Evolutionary conservation across 768 basidiomycete genomes (phyloP).

Genomic region (Sporobolomyces roseus): DNA sequence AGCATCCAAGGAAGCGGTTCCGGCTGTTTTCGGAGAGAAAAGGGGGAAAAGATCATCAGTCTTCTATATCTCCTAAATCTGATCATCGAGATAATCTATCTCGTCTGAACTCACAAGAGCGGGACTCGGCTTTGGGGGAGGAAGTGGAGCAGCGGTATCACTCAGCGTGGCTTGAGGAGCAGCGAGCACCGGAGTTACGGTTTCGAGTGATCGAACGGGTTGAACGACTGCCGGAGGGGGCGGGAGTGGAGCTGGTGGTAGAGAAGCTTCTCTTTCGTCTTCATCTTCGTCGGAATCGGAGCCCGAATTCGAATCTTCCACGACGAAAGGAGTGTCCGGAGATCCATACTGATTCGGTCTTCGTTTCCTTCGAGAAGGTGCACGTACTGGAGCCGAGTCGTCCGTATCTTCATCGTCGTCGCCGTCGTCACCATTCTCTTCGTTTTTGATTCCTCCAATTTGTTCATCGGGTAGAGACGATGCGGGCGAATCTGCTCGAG

Average conservation of each 20-base stretch:
- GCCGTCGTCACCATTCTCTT: conserved; percentile 8
- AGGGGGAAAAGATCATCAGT: neutral
- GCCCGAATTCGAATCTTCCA: conserved; percentile 14
- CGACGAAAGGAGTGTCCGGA: conserved; percentile 31
- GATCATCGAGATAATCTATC: neutral
- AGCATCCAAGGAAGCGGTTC: conserved; percentile 69
- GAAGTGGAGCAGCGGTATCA: neutral
- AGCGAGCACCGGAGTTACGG: too few relatives aligned
- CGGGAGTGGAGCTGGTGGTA: neutral
- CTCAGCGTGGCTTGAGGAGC: neutral
- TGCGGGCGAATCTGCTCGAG: conserved; percentile 24
- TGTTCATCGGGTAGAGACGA: neutral
- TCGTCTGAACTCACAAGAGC: neutral
- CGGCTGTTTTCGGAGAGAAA: conserved; percentile 50
- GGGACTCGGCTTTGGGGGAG: neutral
- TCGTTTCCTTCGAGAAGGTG: neutral
- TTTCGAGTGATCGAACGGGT: too few relatives aligned
- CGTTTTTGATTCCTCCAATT: neutral
- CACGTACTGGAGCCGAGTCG: neutral
- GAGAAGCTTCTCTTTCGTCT: neutral
- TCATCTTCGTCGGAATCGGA: conserved; percentile 20
- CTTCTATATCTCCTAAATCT: too few relatives aligned
- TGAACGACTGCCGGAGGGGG: conserved; percentile 9
- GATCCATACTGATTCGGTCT: conserved; percentile 27
- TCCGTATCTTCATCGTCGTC: conserved; percentile 19